A percentile compares a stretch with the other conserved stretches of the same genome.
Evolutionary conservation across 179 eudicot species (phyloP).

Genomic region (Beta lomatogona): DNA sequence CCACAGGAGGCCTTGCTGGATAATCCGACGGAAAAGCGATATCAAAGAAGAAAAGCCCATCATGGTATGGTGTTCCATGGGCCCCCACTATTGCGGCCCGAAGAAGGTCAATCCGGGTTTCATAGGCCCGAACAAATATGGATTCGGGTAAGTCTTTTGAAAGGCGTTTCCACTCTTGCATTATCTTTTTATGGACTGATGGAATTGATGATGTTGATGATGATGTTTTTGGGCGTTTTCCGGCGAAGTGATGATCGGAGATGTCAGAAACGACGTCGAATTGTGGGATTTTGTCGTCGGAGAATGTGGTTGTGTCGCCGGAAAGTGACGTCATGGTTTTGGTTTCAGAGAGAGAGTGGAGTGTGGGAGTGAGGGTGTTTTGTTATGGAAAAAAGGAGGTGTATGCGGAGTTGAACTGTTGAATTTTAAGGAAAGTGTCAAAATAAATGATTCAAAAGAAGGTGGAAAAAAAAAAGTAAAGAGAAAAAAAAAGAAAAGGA

Average conservation of each 20-base stretch:
- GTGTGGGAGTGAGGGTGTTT: neutral
- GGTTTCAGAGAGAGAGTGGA: neutral
- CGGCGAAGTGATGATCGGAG: slow-evolving; percentile 33
- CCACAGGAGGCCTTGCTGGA: slow-evolving; percentile 58
- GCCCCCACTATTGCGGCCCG: slow-evolving; percentile 82
- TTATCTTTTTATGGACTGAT: slow-evolving; percentile 41
- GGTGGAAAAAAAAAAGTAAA: neutral
- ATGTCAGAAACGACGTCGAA: slow-evolving; percentile 41
- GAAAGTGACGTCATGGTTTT: slow-evolving; percentile 19
- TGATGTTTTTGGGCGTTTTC: neutral
- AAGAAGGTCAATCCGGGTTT: slow-evolving; percentile 60
- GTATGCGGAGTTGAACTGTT: neutral
- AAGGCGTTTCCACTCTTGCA: slow-evolving; percentile 71
- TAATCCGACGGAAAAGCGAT: slow-evolving; percentile 59
- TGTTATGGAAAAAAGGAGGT: neutral
- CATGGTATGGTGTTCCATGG: slow-evolving; percentile 81
- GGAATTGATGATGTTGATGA: neutral
- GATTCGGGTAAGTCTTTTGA: slow-evolving; percentile 56
- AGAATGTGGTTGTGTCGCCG: neutral
- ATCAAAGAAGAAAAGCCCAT: slow-evolving; percentile 79
- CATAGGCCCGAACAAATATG: slow-evolving; percentile 70
- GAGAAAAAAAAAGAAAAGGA: no score
- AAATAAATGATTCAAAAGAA: neutral
- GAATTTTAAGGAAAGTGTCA: neutral
- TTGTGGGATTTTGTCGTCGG: slow-evolving; percentile 23